Evolutionary conservation across 345 rosid genomes (phyloP).

Genomic region (Euphorbia pulcherrima): DNA sequence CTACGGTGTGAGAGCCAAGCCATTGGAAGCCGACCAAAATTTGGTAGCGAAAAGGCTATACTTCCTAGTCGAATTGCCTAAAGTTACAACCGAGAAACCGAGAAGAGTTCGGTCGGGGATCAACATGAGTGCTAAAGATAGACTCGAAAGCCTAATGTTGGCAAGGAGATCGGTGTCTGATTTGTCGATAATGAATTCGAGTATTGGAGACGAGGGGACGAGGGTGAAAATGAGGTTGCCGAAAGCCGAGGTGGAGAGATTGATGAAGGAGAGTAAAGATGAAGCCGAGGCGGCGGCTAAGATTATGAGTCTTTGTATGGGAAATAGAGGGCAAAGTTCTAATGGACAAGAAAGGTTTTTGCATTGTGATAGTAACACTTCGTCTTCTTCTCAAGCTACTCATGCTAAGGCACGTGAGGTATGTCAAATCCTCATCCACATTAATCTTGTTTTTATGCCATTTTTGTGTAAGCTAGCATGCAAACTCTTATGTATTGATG

Average conservation of each 20-base stretch:
- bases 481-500: no score
- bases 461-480: no score
- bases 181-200: conserved; percentile 46
- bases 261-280: conserved; percentile 54
- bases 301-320: conserved; percentile 57
- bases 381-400: neutral
- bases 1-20: conserved; percentile 68
- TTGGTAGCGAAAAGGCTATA: conserved; percentile 74
- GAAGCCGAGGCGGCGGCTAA: conserved; percentile 60
- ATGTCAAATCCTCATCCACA: no score
- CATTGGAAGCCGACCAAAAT: conserved; percentile 47
- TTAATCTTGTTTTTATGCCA: no score
- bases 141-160: conserved; percentile 75
- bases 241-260: conserved; percentile 61
- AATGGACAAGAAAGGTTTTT: no score
- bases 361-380: conserved; percentile 34
- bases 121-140: conserved; percentile 75
- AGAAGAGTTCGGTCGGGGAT: conserved; percentile 80
- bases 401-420: conserved; percentile 52
- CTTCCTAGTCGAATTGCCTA: conserved; percentile 73
- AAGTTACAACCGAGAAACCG: conserved; percentile 38
- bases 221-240: conserved; percentile 67
- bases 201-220: conserved; percentile 25
- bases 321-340: neutral
- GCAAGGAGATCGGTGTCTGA: conserved; percentile 77